Conservation (phyloP, 164 flowering plant species). For the Aristolochia contorta region DNA sequence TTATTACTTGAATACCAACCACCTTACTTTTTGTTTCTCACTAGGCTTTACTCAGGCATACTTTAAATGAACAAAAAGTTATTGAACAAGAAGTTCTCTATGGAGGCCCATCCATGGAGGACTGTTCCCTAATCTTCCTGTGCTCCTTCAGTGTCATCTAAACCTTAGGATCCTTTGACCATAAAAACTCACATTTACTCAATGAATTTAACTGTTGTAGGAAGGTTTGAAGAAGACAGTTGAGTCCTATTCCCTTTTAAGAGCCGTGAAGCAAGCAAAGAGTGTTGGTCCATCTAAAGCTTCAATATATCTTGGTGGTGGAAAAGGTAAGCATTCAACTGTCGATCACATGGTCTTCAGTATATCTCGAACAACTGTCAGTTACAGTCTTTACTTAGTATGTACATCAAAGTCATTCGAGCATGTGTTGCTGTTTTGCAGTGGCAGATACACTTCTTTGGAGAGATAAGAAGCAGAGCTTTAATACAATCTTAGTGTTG, state of each 20-base stretch:
- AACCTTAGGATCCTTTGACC: no score
- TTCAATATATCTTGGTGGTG: constrained; percentile 57
- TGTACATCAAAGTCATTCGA: neutral
- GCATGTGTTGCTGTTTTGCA: constrained; percentile 27
- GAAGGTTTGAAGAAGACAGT: constrained; percentile 77
- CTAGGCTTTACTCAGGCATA: no score
- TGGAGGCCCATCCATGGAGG: no score
- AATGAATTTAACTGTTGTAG: constrained; percentile 22
- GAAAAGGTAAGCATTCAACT: constrained; percentile 42
- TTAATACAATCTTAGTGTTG: constrained; percentile 35
- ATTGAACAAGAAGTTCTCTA: no score
- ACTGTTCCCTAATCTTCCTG: no score
- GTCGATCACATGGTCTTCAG: neutral
- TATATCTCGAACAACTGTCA: neutral
- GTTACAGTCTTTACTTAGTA: neutral
- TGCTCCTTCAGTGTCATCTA: no score
- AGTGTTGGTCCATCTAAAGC: constrained; percentile 67
- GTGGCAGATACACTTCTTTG: constrained; percentile 90
- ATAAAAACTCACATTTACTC: no score
- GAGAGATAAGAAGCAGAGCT: constrained; percentile 71
- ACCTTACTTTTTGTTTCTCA: no score
- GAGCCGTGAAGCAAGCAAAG: constrained; percentile 43
- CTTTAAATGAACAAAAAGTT: no score
- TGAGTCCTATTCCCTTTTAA: constrained; percentile 67
- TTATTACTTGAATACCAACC: no score